phyloP scores from a whole-genome alignment of 129 eudicot genomes.

The Escallonia rubra region DNA sequence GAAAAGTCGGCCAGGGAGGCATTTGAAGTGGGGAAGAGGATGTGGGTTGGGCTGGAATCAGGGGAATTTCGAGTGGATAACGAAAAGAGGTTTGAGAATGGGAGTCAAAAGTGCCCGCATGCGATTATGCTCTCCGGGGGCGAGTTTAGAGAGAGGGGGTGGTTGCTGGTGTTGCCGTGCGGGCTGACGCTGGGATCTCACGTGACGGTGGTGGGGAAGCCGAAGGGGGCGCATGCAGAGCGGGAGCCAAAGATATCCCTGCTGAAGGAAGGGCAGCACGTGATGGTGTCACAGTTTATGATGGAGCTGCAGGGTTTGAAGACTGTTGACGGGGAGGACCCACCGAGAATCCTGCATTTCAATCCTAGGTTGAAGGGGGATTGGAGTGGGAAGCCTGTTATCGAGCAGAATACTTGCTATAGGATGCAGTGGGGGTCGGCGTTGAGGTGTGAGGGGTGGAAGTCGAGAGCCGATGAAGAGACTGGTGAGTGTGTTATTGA shows the following conservation, averaged over 20 bases:
- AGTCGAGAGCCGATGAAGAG: constrained; percentile 74
- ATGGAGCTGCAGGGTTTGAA: constrained; percentile 91
- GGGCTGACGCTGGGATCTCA: constrained; percentile 90
- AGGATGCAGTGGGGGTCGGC: constrained; percentile 90
- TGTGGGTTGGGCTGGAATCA: constrained; percentile 60
- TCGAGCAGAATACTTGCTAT: constrained; percentile 91
- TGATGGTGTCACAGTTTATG: constrained; percentile 84
- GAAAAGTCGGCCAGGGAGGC: constrained; percentile 69
- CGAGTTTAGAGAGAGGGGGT: constrained; percentile 42
- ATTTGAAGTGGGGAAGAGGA: constrained; percentile 51
- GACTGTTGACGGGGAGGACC: constrained; percentile 87
- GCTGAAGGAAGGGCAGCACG: constrained; percentile 67
- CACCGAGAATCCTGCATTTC: constrained; percentile 82
- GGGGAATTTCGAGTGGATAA: constrained; percentile 25
- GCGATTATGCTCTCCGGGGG: constrained; percentile 51
- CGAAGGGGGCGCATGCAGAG: constrained; percentile 59
- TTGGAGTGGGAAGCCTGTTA: constrained; percentile 90
- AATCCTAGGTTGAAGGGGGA: constrained; percentile 93
- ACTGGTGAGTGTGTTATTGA: constrained; percentile 51
- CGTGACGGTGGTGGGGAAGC: constrained; percentile 64
- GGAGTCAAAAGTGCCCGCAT: constrained; percentile 59
- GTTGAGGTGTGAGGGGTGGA: constrained; percentile 87
- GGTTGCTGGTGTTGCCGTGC: constrained; percentile 73
- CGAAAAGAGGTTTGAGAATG: constrained; percentile 17
- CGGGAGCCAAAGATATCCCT: constrained; percentile 67